phyloP scores from a whole-genome alignment of 345 rosid genomes.

The Schrenkiella parvula region DNA sequence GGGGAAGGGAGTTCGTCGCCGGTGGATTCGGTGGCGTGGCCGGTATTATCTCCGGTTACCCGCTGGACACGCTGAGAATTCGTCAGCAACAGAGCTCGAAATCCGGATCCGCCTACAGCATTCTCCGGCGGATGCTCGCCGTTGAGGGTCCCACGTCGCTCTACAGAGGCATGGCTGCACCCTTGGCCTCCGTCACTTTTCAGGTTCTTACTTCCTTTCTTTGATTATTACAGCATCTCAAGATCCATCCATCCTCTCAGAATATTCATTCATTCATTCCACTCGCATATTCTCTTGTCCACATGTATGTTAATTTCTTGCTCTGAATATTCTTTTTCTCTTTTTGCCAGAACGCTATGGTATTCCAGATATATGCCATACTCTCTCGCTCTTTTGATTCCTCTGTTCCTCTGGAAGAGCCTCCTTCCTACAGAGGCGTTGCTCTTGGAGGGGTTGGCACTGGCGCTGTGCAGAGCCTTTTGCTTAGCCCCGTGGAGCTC shows the following conservation, averaged over 20 bases:
- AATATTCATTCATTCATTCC: neutral
- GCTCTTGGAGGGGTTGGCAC: slow-evolving; percentile 82
- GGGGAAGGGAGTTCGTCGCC: slow-evolving; percentile 85
- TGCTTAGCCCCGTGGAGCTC: slow-evolving; percentile 75
- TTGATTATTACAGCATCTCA: neutral
- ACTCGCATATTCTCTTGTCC: neutral
- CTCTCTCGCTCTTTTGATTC: slow-evolving; percentile 70
- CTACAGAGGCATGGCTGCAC: slow-evolving; percentile 90
- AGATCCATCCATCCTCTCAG: no score
- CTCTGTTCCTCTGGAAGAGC: slow-evolving; percentile 43
- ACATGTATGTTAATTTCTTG: neutral
- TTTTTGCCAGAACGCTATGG: slow-evolving; percentile 83
- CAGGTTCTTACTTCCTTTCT: slow-evolving; percentile 43
- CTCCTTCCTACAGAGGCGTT: slow-evolving; percentile 81
- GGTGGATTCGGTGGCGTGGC: slow-evolving; percentile 95
- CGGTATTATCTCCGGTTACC: slow-evolving; percentile 88
- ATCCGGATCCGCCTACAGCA: slow-evolving; percentile 68
- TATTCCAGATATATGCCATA: slow-evolving; percentile 81
- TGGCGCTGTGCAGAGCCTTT: slow-evolving; percentile 74
- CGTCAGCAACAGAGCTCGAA: slow-evolving; percentile 68
- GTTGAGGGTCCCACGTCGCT: slow-evolving; percentile 68
- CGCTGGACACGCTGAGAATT: slow-evolving; percentile 79
- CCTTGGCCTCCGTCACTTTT: slow-evolving; percentile 88
- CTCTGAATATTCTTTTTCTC: neutral
- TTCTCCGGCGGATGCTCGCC: slow-evolving; percentile 56